Conservation (phyloP, 257 asterid species). For the Asclepias syriaca region DNA sequence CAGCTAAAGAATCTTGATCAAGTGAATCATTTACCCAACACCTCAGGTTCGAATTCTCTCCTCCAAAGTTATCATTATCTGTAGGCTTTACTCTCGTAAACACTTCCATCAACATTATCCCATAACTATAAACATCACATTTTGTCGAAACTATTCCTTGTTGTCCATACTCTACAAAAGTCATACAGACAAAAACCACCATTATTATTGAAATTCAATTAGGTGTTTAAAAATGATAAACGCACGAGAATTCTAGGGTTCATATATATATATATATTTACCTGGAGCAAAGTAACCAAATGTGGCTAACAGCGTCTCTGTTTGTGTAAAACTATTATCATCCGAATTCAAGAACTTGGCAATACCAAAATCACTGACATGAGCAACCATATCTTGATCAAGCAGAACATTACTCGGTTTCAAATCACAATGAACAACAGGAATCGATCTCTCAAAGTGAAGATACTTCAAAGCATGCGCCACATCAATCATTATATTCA, state of each 20-base stretch:
- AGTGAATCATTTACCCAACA: neutral
- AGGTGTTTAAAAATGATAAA: too few relatives aligned
- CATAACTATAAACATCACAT: slow-evolving; percentile 5
- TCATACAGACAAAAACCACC: too few relatives aligned
- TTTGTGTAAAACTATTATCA: neutral
- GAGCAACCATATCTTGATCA: slow-evolving; percentile 4
- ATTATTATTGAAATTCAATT: too few relatives aligned
- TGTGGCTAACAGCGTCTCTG: neutral
- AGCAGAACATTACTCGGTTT: neutral
- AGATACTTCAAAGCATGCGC: neutral
- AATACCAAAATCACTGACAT: neutral
- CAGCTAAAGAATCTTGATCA: neutral
- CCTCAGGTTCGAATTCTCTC: neutral
- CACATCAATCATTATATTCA: neutral
- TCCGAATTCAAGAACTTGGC: neutral
- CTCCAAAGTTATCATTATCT: neutral
- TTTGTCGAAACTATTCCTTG: slow-evolving; percentile 1
- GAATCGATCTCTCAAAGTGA: neutral
- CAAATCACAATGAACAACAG: neutral
- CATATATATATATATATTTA: too few relatives aligned
- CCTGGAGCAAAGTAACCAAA: neutral
- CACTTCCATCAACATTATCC: slow-evolving; percentile 3
- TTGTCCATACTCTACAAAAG: neutral
- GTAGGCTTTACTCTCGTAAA: neutral
- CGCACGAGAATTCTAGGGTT: too few relatives aligned